Conservation (phyloP, 306 rosid genomes). For the Vigna radiata region DNA sequence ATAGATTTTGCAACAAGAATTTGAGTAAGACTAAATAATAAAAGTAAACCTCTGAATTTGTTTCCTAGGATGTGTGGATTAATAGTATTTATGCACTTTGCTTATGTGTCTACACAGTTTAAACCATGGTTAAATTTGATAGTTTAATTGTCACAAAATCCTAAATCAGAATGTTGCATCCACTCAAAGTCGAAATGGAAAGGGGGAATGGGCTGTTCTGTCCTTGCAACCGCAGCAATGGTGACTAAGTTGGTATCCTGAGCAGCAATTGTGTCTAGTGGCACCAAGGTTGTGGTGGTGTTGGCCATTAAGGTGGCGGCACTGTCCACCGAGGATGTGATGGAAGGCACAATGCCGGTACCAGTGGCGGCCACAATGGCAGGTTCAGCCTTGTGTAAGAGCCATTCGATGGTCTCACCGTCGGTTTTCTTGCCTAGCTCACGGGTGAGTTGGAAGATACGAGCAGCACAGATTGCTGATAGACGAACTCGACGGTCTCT, state of each 20-base stretch:
- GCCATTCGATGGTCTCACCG: neutral
- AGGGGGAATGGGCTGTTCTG: neutral
- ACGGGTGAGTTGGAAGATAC: neutral
- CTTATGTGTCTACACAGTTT: neutral
- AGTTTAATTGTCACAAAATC: neutral
- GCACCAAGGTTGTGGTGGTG: neutral
- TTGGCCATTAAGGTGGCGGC: neutral
- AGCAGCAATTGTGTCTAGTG: neutral
- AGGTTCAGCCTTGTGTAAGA: neutral
- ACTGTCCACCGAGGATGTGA: neutral
- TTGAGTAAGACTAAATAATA: neutral
- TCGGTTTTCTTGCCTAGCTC: neutral
- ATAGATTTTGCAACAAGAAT: neutral
- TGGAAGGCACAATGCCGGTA: neutral
- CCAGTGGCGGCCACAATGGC: neutral
- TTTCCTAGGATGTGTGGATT: neutral
- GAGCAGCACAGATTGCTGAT: neutral
- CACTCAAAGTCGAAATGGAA: neutral
- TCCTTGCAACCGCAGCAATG: neutral
- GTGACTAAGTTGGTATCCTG: neutral
- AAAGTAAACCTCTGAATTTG: neutral
- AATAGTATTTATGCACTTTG: neutral
- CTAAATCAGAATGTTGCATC: neutral
- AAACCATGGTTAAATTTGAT: neutral
- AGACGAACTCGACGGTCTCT: neutral